These are phyloP conservation scores for Alopecurus myosuroides DNA, from an alignment of 176 grass and related monocot species.

Conservation along the genomic window DNA sequence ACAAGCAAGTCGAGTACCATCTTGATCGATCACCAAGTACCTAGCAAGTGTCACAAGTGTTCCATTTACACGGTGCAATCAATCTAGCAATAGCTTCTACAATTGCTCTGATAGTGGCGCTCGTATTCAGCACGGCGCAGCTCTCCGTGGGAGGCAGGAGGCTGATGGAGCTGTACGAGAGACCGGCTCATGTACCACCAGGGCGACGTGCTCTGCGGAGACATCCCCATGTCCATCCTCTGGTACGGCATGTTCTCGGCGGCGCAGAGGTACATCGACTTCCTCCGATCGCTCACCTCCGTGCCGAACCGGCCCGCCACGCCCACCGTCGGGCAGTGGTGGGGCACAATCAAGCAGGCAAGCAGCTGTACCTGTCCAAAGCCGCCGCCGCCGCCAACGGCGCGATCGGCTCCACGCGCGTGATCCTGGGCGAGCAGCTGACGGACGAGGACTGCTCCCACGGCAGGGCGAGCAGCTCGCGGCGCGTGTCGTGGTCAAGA, in stretches of 20 bases:
- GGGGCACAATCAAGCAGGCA: slow-evolving; percentile 47
- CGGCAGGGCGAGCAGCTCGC: slow-evolving; percentile 43
- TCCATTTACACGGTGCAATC: background rate
- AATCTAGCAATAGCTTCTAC: slow-evolving; percentile 16
- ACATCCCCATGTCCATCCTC: slow-evolving; percentile 51
- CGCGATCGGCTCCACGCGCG: background rate
- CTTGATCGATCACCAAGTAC: slow-evolving; percentile 18
- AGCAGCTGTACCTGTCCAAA: slow-evolving; percentile 46
- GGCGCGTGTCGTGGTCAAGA: background rate
- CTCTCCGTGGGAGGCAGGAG: slow-evolving; percentile 40
- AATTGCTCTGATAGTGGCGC: background rate
- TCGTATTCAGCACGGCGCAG: slow-evolving; percentile 27
- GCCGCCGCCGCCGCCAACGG: background rate
- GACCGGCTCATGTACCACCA: slow-evolving; percentile 55
- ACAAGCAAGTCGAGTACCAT: background rate
- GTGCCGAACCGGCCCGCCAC: background rate
- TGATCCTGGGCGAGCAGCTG: slow-evolving; percentile 32
- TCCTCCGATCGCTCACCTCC: slow-evolving; percentile 41
- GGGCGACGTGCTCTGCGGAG: slow-evolving; percentile 40
- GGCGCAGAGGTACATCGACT: slow-evolving; percentile 52
- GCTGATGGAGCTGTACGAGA: slow-evolving; percentile 39
- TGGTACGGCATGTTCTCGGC: slow-evolving; percentile 60
- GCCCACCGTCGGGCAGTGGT: slow-evolving; percentile 49
- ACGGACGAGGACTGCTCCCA: slow-evolving; percentile 40
- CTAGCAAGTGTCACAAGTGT: no score